Conservation (phyloP, 345 rosid species). For the Cardamine occulta region DNA sequence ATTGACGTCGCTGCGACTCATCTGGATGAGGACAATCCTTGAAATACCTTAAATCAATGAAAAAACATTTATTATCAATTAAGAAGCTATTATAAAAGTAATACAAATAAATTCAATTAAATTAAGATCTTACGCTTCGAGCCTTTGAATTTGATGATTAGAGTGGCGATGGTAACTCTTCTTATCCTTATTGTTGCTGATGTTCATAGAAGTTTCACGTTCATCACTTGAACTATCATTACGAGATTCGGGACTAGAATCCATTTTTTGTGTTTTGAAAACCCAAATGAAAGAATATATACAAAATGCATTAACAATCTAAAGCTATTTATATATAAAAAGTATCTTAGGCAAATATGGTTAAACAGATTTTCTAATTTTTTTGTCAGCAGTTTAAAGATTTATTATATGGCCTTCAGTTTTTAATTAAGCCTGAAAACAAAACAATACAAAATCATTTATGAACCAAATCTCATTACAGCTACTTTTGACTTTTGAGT, state of each 20-base stretch:
- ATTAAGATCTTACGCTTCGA: constrained; percentile 58
- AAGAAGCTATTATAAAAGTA: neutral
- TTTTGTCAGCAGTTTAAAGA: neutral
- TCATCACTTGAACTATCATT: constrained; percentile 56
- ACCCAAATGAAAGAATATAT: constrained; percentile 4
- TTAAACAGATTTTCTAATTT: neutral
- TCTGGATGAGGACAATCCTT: constrained; percentile 80
- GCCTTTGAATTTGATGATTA: constrained; percentile 50
- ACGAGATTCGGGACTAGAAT: neutral
- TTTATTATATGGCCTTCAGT: neutral
- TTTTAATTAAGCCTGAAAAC: neutral
- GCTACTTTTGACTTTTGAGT: constrained; percentile 17
- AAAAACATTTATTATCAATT: neutral
- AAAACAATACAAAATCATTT: constrained; percentile 31
- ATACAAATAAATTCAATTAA: neutral
- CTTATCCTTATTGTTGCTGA: constrained; percentile 36
- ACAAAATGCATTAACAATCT: neutral
- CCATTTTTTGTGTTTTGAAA: neutral
- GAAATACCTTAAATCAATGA: constrained; percentile 54
- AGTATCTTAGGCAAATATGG: neutral
- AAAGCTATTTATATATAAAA: constrained; percentile 22
- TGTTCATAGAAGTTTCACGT: constrained; percentile 31
- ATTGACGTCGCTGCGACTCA: constrained; percentile 57
- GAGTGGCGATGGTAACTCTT: constrained; percentile 59
- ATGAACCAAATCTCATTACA: constrained; percentile 34